Percentiles rank a stretch among this genome's conserved stretches.
These are phyloP conservation scores for Alternaria angustiovoidea DNA, from an alignment of 2,329 filamentous ascomycete genomes.

Conservation along the genomic window DNA sequence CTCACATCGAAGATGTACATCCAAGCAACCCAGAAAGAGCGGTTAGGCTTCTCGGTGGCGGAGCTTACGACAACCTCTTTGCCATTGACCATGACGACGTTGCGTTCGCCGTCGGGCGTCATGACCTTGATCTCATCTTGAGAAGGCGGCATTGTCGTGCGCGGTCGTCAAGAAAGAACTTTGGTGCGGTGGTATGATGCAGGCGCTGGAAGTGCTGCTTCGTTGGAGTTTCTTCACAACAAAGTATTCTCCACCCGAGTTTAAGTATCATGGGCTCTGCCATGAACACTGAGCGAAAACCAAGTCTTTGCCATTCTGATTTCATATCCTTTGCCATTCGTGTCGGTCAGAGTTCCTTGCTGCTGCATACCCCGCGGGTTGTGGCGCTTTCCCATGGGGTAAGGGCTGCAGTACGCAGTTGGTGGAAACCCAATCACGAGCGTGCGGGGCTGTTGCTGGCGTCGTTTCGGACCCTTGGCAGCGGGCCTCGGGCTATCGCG, in stretches of 20 bases:
- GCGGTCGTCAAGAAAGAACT: neutral
- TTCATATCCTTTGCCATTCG: neutral
- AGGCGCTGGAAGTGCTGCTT: neutral
- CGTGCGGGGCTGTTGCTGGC: conserved; percentile 1
- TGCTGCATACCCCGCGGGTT: conserved; percentile 7
- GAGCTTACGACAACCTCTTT: conserved; percentile 29
- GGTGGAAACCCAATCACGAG: conserved; percentile 13
- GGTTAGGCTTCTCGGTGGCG: conserved; percentile 25
- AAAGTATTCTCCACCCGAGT: neutral
- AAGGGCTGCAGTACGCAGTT: conserved; percentile 2
- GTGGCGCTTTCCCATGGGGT: conserved; percentile 12
- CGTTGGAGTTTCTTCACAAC: neutral
- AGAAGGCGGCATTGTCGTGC: neutral
- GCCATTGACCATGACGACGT: conserved; percentile 22
- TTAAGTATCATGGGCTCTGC: neutral
- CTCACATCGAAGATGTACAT: conserved; percentile 30
- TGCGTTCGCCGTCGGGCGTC: neutral
- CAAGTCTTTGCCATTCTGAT: neutral
- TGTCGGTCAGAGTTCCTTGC: conserved; percentile 1
- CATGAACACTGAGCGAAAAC: neutral
- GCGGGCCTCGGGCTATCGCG: conserved; percentile 18
- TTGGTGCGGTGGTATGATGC: neutral
- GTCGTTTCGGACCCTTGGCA: conserved; percentile 24
- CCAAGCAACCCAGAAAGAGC: conserved; percentile 28
- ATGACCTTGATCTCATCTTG: neutral